Evolutionary conservation across 75 land plant genomes (phyloP).

Genomic region (Cupressus sempervirens): DNA sequence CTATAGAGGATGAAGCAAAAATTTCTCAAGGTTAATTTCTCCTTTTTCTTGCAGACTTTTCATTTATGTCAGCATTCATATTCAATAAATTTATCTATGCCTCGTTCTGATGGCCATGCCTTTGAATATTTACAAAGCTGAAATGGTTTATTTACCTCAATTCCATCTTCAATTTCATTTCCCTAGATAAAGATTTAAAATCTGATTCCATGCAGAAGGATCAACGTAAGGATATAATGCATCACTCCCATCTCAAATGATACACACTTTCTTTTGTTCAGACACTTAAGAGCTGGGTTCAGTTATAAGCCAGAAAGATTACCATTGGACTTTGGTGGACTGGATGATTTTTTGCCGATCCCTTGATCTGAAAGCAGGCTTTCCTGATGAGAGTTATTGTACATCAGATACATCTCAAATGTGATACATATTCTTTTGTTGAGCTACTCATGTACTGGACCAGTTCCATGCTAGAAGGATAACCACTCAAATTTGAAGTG

Average conservation of each 20-base stretch:
- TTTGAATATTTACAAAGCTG: neutral
- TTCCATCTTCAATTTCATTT: neutral
- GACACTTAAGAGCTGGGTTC: neutral
- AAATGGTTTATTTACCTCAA: neutral
- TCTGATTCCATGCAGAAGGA: neutral
- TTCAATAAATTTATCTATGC: neutral
- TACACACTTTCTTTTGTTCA: constrained; percentile 1
- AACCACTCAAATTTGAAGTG: neutral
- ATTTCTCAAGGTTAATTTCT: constrained; percentile 27
- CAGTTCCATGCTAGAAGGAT: neutral
- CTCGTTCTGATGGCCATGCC: neutral
- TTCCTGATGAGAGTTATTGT: neutral
- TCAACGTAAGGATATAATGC: constrained; percentile 9
- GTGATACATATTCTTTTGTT: neutral
- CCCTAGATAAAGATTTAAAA: neutral
- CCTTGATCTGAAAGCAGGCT: constrained; percentile 2
- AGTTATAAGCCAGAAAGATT: constrained; percentile 5
- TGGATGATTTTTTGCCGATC: neutral
- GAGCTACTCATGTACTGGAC: neutral
- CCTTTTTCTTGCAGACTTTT: neutral
- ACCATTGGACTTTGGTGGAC: neutral
- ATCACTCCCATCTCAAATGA: neutral
- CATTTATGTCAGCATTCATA: neutral
- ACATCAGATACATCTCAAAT: neutral
- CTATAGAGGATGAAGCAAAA: constrained; percentile 19